Evolutionary conservation across 306 rosid species (phyloP).

Genomic region (Potentilla sterilis): DNA sequence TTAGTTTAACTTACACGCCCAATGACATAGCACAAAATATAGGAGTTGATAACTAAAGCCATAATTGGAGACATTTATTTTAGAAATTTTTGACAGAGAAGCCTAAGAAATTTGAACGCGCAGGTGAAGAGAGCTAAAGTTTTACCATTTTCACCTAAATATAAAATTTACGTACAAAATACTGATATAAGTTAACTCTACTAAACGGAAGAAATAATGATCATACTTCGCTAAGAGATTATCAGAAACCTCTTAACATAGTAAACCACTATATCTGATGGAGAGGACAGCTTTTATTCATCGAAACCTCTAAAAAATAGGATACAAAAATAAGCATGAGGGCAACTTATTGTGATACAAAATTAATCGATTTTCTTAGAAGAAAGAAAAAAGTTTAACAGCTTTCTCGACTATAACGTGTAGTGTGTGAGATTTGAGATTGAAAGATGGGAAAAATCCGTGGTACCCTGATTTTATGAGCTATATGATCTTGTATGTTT

Average conservation of each 20-base stretch:
- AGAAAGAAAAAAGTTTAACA: too few relatives aligned
- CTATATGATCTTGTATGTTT: conserved; percentile 14
- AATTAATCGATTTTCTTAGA: not conserved
- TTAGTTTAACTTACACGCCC: not conserved
- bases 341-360: conserved; percentile 31
- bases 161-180: not conserved
- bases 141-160: not conserved
- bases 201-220: not conserved
- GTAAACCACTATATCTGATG: not conserved
- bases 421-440: conserved; percentile 30
- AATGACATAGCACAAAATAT: not conserved
- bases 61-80: not conserved
- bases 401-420: conserved; percentile 26
- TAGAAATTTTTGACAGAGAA: not conserved
- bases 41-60: not conserved
- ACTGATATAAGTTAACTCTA: not conserved
- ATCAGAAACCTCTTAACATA: not conserved
- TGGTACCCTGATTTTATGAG: not conserved
- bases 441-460: not conserved
- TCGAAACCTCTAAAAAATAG: conserved; percentile 30
- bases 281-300: conserved; percentile 31
- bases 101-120: not conserved
- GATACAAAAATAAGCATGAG: conserved; percentile 23
- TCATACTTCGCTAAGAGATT: not conserved
- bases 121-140: not conserved